Evolutionary conservation across 805 yeast species (phyloP).

Genomic region (Nakazawaea anatomiae): DNA sequence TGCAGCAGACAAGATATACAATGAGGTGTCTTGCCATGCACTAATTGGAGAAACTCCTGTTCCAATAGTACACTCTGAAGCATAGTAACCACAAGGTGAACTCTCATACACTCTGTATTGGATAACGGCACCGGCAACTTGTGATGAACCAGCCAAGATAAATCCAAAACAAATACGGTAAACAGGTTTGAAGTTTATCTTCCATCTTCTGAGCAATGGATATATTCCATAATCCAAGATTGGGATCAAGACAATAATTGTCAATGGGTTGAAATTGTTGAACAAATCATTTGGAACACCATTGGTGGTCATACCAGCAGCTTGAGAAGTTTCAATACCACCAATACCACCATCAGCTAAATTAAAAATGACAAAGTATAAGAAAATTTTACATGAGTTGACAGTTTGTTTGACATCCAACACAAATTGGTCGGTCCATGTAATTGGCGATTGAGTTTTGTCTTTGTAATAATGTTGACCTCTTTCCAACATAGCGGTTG

Average conservation of each 20-base stretch:
- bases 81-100: conserved; percentile 44
- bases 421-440: conserved; percentile 39
- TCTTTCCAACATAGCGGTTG: conserved; percentile 35
- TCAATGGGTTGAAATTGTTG: conserved; percentile 47
- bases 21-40: conserved; percentile 18
- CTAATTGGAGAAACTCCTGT: conserved; percentile 20
- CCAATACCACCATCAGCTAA: conserved; percentile 45
- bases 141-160: conserved; percentile 38
- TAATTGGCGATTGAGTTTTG: conserved; percentile 25
- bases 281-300: conserved; percentile 55
- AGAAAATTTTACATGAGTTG: conserved; percentile 38
- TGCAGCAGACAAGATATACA: conserved; percentile 32
- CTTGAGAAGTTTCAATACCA: conserved; percentile 42
- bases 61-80: conserved; percentile 18
- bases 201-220: conserved; percentile 37
- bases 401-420: conserved; percentile 38
- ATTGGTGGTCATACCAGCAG: conserved; percentile 45
- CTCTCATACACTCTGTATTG: conserved; percentile 42
- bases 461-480: conserved; percentile 29
- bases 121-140: conserved; percentile 43
- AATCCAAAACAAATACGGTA: conserved; percentile 43
- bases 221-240: conserved; percentile 41
- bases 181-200: conserved; percentile 38
- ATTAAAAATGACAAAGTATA: conserved; percentile 32
- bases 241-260: conserved; percentile 47